Conservation (phyloP, 345 rosid genomes). For the Nephelium lappaceum region DNA sequence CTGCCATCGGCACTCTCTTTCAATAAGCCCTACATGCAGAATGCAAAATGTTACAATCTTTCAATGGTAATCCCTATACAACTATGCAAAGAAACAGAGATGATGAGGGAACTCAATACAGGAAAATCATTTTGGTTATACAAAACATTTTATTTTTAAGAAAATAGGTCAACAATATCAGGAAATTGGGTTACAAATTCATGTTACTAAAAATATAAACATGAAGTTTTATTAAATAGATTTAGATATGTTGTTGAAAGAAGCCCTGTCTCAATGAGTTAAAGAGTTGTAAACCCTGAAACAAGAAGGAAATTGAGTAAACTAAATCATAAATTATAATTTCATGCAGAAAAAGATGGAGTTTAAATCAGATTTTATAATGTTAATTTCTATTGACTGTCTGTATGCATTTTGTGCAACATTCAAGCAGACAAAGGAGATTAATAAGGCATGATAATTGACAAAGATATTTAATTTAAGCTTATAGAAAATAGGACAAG, state of each 20-base stretch:
- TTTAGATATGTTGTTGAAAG: background rate
- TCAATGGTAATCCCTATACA: background rate
- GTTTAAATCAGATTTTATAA: background rate
- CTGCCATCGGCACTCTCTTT: constrained; percentile 66
- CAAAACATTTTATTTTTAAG: background rate
- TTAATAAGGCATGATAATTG: background rate
- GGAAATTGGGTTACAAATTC: background rate
- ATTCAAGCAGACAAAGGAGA: background rate
- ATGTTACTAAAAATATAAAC: background rate
- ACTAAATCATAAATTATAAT: background rate
- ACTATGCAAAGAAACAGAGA: background rate
- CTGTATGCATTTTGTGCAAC: background rate
- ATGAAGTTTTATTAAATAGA: background rate
- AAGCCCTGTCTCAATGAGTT: background rate
- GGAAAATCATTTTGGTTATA: background rate
- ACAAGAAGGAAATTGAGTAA: background rate
- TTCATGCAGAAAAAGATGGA: background rate
- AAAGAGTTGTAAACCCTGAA: background rate
- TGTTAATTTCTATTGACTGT: background rate
- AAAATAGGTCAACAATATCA: background rate
- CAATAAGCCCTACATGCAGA: constrained; percentile 60
- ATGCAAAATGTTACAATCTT: constrained; percentile 6
- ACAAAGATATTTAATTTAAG: background rate
- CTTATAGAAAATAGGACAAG: background rate
- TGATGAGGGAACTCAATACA: background rate